Evolutionary conservation across 768 basidiomycete species (phyloP).

Genomic region (Lepiota venenata): DNA sequence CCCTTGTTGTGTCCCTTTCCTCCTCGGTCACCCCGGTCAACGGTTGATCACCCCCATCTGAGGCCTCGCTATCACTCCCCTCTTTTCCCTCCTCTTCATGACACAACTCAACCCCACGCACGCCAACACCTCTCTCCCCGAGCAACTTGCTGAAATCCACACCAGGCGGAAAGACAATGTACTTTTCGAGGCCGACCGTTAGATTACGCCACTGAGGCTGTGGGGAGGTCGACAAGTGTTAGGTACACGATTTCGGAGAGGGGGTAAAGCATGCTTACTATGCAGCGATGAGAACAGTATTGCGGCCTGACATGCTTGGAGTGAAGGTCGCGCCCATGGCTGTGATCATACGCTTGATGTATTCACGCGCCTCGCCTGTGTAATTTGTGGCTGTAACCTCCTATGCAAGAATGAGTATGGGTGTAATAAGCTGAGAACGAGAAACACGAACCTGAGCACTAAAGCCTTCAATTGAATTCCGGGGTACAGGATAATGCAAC

Average conservation of each 20-base stretch:
- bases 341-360: constrained; percentile 78
- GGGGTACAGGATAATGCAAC: constrained; percentile 82
- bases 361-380: constrained; percentile 82
- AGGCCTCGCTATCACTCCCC: constrained; percentile 11
- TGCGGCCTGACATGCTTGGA: constrained; percentile 72
- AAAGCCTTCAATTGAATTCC: constrained; percentile 56
- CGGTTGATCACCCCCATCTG: neutral
- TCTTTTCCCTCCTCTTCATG: constrained; percentile 22
- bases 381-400: constrained; percentile 87
- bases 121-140: constrained; percentile 38
- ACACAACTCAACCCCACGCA: constrained; percentile 22
- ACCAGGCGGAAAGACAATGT: constrained; percentile 65
- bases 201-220: constrained; percentile 49
- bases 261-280: constrained; percentile 46
- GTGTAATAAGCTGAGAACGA: neutral
- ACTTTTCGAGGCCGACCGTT: constrained; percentile 61
- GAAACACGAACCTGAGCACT: constrained; percentile 51
- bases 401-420: constrained; percentile 30
- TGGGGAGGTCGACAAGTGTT: neutral
- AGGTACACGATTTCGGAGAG: neutral
- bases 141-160: constrained; percentile 56
- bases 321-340: constrained; percentile 80
- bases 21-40: too few relatives aligned
- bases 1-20: neutral
- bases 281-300: constrained; percentile 82